Base-by-base conservation (phyloP, 441 rosid species). In the Pelargonium fulgidum region DNA sequence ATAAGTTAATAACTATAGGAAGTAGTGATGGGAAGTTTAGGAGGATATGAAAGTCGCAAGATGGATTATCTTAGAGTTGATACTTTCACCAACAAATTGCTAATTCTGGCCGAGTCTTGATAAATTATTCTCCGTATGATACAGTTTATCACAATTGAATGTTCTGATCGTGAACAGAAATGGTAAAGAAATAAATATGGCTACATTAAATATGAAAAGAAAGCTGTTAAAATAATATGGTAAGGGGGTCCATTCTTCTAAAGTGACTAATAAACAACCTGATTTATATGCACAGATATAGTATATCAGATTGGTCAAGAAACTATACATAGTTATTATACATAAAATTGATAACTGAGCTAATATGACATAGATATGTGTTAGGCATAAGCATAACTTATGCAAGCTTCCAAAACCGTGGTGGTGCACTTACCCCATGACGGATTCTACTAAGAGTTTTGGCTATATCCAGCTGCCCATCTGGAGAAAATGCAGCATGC, bases 401-500 rank as follows among this genome's bases (percentile, higher is more conserved):
- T 61, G 26, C n/a, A 47, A 33, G 10, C 71, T 29, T 67, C 62
- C 41, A n/a, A 16, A 50, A 64, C 29, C 62, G 76, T 3, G 24
- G 54, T 41, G 44, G 48, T 61, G 66, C 17, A 72, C 84, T 82
- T 85, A 90, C 99, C 84, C 96, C 96, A 17, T 83, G 87, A 70
- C 87, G 96, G 79, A 91, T 91, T 75, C 99, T 85, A 63, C 72
- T 67, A 10, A 93, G 86, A 68, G 91, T 86, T 73, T 91, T 89
- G 77, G 89, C 81, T 66, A 93, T 81, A 79, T 91, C 96, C 29
- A 91, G 86, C 42, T 74, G 68, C 7, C 97, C 97, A 69, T 88
- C 92, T 17, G 79, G 72, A 68, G 86, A 72, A 83, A 91, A 88
- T 19, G 92, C 95, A 71, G 89, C 87, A 3, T 85, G 93, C 99